Percentiles rank a stretch among this genome's conserved stretches.
These are phyloP conservation scores for Leccinum griseonigrum DNA, from an alignment of 1,284 basidiomycete species.

Conservation along the genomic window DNA sequence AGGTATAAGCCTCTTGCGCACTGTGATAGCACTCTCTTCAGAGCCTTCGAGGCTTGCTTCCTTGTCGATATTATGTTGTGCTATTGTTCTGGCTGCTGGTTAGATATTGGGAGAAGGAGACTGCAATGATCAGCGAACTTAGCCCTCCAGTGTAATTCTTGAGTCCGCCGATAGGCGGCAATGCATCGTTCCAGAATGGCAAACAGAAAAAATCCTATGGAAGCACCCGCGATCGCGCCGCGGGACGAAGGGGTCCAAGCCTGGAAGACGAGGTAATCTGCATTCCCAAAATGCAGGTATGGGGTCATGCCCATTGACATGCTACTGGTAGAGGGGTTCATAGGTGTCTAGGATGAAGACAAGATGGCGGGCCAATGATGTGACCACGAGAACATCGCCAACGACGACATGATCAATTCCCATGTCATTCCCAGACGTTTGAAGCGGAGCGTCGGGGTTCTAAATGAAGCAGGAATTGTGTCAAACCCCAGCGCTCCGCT, in stretches of 20 bases:
- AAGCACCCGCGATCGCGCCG: slow-evolving; percentile 72
- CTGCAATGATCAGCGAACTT: slow-evolving; percentile 42
- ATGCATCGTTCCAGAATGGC: slow-evolving; percentile 70
- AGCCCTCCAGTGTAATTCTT: slow-evolving; percentile 56
- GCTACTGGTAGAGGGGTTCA: slow-evolving; percentile 8
- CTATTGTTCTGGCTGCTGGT: slow-evolving; percentile 13
- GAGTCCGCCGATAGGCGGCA: slow-evolving; percentile 48
- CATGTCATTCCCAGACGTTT: background rate
- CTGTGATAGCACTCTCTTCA: background rate
- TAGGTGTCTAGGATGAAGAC: background rate
- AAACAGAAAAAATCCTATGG: slow-evolving; percentile 65
- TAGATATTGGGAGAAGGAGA: background rate
- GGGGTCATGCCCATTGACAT: slow-evolving; percentile 45
- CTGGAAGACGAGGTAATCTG: slow-evolving; percentile 67
- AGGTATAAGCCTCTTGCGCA: slow-evolving; percentile 36
- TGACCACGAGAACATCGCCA: background rate
- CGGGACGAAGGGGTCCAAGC: slow-evolving; percentile 63
- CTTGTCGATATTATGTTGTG: background rate
- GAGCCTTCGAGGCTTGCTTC: background rate
- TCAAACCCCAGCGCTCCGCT: too few relatives aligned
- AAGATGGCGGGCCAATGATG: background rate
- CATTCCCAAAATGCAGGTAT: slow-evolving; percentile 62
- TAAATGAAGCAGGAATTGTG: background rate
- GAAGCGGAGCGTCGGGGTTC: background rate
- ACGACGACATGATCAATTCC: background rate